Conservation (phyloP, 2,329 filamentous ascomycete genomes). For the Triangularia verruculosa region DNA sequence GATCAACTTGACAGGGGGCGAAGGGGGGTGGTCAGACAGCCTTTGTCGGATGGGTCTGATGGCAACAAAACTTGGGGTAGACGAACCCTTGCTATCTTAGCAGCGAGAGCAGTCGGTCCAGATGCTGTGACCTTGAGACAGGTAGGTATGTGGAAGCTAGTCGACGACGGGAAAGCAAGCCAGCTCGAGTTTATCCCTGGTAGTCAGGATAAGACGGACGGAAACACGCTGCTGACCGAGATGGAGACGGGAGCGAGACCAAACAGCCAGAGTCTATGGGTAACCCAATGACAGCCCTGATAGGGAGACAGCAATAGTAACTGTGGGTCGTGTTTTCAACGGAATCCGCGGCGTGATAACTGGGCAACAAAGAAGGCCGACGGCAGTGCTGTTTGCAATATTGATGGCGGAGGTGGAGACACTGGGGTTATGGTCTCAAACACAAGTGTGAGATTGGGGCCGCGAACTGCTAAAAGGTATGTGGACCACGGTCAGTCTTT, state of each 20-base stretch:
- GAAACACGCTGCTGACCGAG: not conserved
- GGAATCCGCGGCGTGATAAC: constrained; percentile 12
- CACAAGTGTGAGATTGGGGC: constrained; percentile 25
- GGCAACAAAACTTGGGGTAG: not conserved
- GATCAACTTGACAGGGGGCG: not conserved
- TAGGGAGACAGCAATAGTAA: not conserved
- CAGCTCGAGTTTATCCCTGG: not conserved
- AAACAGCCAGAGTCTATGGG: not conserved
- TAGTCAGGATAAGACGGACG: not conserved
- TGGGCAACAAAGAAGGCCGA: constrained; percentile 21
- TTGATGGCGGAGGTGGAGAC: constrained; percentile 19
- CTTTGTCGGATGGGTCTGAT: not conserved
- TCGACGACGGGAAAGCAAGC: not conserved
- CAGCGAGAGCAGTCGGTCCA: not conserved
- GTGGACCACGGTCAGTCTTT: constrained; percentile 31
- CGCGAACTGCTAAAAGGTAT: constrained; percentile 16
- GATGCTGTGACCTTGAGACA: not conserved
- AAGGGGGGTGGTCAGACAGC: not conserved
- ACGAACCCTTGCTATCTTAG: not conserved
- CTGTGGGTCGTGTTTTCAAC: constrained; percentile 6
- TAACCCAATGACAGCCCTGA: not conserved
- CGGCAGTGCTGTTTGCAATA: constrained; percentile 14
- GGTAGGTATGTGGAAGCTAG: not conserved
- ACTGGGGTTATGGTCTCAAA: constrained; percentile 24
- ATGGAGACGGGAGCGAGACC: not conserved